Conservation (phyloP, 2,329 filamentous ascomycete species). For the Sarocladium oryzae region DNA sequence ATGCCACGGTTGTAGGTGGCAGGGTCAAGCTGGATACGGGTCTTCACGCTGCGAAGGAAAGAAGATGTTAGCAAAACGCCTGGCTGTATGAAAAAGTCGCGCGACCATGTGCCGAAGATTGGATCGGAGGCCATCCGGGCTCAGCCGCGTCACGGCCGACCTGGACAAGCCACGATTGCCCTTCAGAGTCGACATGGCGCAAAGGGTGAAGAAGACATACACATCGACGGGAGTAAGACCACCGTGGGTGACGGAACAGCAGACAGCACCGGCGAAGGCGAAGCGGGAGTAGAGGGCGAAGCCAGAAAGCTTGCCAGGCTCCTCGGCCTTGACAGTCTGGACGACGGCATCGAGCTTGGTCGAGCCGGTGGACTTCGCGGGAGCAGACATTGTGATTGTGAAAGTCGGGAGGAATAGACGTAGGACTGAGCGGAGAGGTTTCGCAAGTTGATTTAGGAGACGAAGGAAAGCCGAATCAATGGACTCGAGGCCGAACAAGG, state of each 20-base stretch:
- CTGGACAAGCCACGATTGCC: background rate
- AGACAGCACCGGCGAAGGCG: slow-evolving; percentile 94
- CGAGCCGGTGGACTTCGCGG: slow-evolving; percentile 30
- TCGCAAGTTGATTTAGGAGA: slow-evolving; percentile 1
- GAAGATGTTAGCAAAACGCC: slow-evolving; percentile 17
- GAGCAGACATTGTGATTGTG: slow-evolving; percentile 37
- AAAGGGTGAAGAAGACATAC: slow-evolving; percentile 54
- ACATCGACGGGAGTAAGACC: slow-evolving; percentile 97
- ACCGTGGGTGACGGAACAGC: slow-evolving; percentile 97
- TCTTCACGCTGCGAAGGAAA: slow-evolving; percentile 75
- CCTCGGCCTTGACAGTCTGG: slow-evolving; percentile 33
- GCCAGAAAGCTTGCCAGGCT: slow-evolving; percentile 38
- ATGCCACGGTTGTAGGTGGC: slow-evolving; percentile 82
- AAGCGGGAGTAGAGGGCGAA: slow-evolving; percentile 86
- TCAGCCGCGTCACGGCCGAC: background rate
- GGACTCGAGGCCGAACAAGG: slow-evolving; percentile 9
- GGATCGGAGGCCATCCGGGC: background rate
- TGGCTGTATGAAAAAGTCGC: background rate
- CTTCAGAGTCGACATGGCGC: background rate
- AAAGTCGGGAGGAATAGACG: slow-evolving; percentile 14
- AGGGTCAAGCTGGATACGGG: slow-evolving; percentile 88
- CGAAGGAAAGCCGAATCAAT: slow-evolving; percentile 9
- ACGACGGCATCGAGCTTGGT: slow-evolving; percentile 39
- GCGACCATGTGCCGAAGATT: background rate
- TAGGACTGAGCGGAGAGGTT: slow-evolving; percentile 28